Evolutionary conservation across 139 green algal genomes (phyloP).

Genomic region (Chlorella sorokiniana): DNA sequence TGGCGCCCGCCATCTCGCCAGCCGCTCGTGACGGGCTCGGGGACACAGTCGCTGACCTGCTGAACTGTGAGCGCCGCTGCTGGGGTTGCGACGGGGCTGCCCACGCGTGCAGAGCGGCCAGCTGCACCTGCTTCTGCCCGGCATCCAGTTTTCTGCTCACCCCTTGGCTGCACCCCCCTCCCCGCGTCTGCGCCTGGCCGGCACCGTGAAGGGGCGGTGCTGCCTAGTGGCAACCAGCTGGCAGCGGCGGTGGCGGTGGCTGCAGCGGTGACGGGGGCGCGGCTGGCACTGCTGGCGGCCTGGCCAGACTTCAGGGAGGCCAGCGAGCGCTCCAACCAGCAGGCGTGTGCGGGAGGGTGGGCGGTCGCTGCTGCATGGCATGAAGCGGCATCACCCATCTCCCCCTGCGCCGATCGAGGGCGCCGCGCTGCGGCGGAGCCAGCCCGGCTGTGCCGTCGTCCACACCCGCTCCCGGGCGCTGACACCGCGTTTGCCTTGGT

Average conservation of each 20-base stretch:
- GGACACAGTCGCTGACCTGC: slow-evolving; percentile 4
- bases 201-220: background rate
- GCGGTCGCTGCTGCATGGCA: background rate
- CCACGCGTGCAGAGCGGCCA: background rate
- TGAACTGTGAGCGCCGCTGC: slow-evolving; percentile 20
- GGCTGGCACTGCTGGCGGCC: slow-evolving; percentile 55
- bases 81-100: background rate
- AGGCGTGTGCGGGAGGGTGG: slow-evolving; percentile 38
- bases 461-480: background rate
- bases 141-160: no score
- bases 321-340: slow-evolving; percentile 69
- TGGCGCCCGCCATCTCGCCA: slow-evolving; percentile 27
- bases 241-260: slow-evolving; percentile 32
- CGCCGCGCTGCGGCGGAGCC: no score
- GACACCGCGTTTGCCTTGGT: background rate
- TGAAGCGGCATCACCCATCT: background rate
- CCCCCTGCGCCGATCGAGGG: no score
- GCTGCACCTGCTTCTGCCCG: background rate
- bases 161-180: no score
- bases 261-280: slow-evolving; percentile 60
- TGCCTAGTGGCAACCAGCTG: slow-evolving; percentile 10
- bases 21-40: slow-evolving; percentile 11
- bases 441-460: no score
- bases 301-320: slow-evolving; percentile 70
- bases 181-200: background rate